Percentiles rank a stretch among this genome's conserved stretches.
Evolutionary conservation across 768 basidiomycete species (phyloP).

Genomic region (Kwoniella botswanensis): DNA sequence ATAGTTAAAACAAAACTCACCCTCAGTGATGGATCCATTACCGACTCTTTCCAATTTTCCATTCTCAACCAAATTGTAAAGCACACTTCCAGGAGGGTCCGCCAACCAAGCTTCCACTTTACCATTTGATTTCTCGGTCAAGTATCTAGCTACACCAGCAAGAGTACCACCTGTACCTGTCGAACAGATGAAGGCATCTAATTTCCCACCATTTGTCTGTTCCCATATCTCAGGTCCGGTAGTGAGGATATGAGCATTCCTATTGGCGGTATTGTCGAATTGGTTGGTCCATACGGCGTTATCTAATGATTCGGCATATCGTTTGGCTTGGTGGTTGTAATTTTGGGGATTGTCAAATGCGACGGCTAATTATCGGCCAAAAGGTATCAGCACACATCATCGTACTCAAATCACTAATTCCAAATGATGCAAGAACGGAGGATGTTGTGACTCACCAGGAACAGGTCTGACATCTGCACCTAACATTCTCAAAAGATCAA

Average conservation of each 20-base stretch:
- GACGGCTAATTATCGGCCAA: slow-evolving; percentile 64
- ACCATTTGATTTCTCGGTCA: slow-evolving; percentile 84
- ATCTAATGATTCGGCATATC: slow-evolving; percentile 71
- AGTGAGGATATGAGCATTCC: slow-evolving; percentile 80
- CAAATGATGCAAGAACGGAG: neutral
- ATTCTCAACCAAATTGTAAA: slow-evolving; percentile 79
- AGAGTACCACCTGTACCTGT: slow-evolving; percentile 97
- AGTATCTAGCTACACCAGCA: slow-evolving; percentile 80
- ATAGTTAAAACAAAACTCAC: slow-evolving; percentile 32
- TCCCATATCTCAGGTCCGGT: slow-evolving; percentile 98
- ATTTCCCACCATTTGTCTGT: slow-evolving; percentile 70
- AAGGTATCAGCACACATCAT: neutral
- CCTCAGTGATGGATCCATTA: slow-evolving; percentile 59
- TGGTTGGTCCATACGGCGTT: slow-evolving; percentile 98
- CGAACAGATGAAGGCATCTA: slow-evolving; percentile 91
- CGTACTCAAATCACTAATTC: neutral
- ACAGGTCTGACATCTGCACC: slow-evolving; percentile 97
- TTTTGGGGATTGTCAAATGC: slow-evolving; percentile 92
- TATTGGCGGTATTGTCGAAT: slow-evolving; percentile 95
- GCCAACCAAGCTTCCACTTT: slow-evolving; percentile 86
- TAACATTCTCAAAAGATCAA: slow-evolving; percentile 94
- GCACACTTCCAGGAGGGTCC: slow-evolving; percentile 93
- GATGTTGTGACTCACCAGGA: slow-evolving; percentile 63
- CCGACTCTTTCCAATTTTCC: slow-evolving; percentile 63
- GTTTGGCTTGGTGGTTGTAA: slow-evolving; percentile 95